phyloP scores from a whole-genome alignment of 2,329 filamentous ascomycete genomes.

The Neocucurbitaria cava region DNA sequence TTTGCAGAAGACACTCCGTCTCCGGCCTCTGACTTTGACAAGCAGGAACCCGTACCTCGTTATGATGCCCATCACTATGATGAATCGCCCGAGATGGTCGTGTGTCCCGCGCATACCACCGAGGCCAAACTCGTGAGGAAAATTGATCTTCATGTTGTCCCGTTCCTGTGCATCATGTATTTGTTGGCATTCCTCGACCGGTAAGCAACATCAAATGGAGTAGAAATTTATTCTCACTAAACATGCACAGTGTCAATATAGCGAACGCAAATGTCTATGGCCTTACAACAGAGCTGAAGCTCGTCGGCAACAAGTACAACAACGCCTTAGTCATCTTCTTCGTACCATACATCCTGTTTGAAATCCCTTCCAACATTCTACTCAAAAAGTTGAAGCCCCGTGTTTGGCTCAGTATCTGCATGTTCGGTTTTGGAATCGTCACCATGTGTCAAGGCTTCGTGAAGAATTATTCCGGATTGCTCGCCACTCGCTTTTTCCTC shows the following conservation, averaged over 20 bases:
- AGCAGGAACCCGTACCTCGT: conserved; percentile 21
- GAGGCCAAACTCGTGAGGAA: conserved; percentile 54
- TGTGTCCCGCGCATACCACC: conserved; percentile 58
- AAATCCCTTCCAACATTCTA: conserved; percentile 61
- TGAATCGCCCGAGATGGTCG: conserved; percentile 47
- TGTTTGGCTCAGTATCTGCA: conserved; percentile 73
- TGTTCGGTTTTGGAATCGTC: conserved; percentile 79
- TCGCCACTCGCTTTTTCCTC: conserved; percentile 82
- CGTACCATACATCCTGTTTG: conserved; percentile 61
- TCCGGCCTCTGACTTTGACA: conserved; percentile 20
- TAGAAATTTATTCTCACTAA: too few relatives aligned
- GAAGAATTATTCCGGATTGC: conserved; percentile 76
- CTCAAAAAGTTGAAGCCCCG: conserved; percentile 61
- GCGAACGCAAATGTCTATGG: conserved; percentile 61
- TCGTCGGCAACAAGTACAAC: conserved; percentile 57
- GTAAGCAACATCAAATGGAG: conserved; percentile 27
- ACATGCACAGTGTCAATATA: conserved; percentile 56
- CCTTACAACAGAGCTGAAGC: conserved; percentile 54
- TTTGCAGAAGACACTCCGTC: conserved; percentile 25
- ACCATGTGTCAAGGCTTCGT: conserved; percentile 76
- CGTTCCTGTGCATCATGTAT: conserved; percentile 59
- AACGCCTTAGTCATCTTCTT: conserved; percentile 62
- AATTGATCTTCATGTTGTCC: conserved; percentile 59
- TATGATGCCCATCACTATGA: conserved; percentile 46
- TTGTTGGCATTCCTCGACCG: conserved; percentile 58